Percentiles rank a stretch among this genome's conserved stretches.
These are phyloP conservation scores for Liquidambar formosana DNA, from an alignment of 164 flowering plant species.

Conservation along the genomic window DNA sequence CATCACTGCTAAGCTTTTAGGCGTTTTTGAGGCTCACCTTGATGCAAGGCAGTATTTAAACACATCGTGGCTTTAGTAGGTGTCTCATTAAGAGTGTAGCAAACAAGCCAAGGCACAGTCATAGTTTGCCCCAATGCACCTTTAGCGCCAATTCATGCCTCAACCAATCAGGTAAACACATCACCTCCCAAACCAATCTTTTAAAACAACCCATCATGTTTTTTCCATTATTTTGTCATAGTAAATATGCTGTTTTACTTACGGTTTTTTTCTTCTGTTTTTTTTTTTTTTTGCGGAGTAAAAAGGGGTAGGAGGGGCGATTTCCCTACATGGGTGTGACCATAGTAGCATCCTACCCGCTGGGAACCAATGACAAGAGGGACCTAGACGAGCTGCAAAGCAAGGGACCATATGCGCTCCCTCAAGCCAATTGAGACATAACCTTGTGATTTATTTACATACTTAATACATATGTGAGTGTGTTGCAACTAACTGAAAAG, in stretches of 20 bases:
- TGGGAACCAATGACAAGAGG: too few species aligned
- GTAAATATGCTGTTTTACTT: not conserved
- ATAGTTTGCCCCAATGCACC: not conserved
- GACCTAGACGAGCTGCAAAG: too few species aligned
- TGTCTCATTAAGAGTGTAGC: not conserved
- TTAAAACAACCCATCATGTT: not conserved
- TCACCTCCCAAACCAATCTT: not conserved
- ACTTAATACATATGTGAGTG: too few species aligned
- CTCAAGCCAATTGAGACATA: too few species aligned
- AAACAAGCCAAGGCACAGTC: not conserved
- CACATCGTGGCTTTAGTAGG: not conserved
- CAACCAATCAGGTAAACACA: not conserved
- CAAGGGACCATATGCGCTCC: too few species aligned
- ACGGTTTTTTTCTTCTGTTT: too few species aligned
- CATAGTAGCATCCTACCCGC: too few species aligned
- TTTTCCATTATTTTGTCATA: not conserved
- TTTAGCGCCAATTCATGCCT: not conserved
- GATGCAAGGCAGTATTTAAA: not conserved
- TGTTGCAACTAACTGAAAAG: too few species aligned
- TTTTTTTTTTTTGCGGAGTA: too few species aligned
- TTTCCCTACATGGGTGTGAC: too few species aligned
- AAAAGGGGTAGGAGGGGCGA: too few species aligned
- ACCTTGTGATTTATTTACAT: too few species aligned
- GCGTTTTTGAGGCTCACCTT: not conserved
- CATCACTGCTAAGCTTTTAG: not conserved